Conservation (phyloP, 2,329 filamentous ascomycete species). For the Cercospora zeina region DNA sequence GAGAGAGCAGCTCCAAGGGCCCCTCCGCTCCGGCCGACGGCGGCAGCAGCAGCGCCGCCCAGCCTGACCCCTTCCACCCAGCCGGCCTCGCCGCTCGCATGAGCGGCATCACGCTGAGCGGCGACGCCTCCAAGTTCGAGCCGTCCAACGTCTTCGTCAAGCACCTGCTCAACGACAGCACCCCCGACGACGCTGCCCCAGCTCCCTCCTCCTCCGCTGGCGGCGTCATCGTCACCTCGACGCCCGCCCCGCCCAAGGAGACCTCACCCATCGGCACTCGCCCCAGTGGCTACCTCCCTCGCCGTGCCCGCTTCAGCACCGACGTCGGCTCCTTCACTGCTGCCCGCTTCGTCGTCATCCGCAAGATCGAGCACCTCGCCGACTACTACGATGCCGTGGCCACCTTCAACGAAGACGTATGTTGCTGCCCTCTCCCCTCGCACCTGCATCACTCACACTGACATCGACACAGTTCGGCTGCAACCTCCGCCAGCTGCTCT, state of each 20-base stretch:
- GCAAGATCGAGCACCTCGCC: constrained; percentile 3
- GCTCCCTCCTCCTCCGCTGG: not conserved
- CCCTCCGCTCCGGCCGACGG: not conserved
- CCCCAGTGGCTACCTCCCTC: not conserved
- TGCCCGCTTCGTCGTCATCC: constrained; percentile 32
- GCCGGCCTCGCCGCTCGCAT: not conserved
- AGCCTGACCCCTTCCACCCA: not conserved
- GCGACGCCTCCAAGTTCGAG: constrained; percentile 10
- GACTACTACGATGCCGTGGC: constrained; percentile 8
- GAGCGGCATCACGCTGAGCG: constrained; percentile 4
- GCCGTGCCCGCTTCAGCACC: constrained; percentile 31
- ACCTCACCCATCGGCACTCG: constrained; percentile 28
- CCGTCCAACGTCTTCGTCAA: constrained; percentile 8
- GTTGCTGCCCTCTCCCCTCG: constrained; percentile 6
- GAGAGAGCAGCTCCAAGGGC: not conserved
- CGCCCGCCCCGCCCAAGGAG: constrained; percentile 10
- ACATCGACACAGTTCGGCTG: constrained; percentile 24
- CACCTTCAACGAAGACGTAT: constrained; percentile 25
- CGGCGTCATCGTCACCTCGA: constrained; percentile 18
- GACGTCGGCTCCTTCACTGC: constrained; percentile 28
- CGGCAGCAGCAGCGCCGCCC: not conserved
- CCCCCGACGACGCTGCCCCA: constrained; percentile 16
- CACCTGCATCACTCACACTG: not conserved
- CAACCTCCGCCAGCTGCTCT: constrained; percentile 21
- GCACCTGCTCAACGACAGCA: constrained; percentile 27